These are phyloP conservation scores for Grosmannia huntii DNA, from an alignment of 2,329 filamentous ascomycete genomes.

Conservation along the genomic window DNA sequence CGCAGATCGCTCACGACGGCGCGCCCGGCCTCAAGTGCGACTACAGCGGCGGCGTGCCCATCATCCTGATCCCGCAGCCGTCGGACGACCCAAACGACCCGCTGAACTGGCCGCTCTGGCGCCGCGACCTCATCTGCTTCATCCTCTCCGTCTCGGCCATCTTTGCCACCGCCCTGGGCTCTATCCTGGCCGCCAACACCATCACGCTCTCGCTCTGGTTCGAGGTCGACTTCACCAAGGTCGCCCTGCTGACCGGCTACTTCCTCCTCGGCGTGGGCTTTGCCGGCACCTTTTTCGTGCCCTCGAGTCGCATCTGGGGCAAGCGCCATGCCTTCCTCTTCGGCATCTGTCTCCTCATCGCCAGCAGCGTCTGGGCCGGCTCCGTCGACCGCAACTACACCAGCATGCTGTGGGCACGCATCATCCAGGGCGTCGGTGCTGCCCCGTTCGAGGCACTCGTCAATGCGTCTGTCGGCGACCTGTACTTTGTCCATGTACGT, in stretches of 20 bases:
- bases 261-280: conserved; percentile 74
- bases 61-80: conserved; percentile 77
- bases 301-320: conserved; percentile 80
- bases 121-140: conserved; percentile 66
- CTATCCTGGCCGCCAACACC: conserved; percentile 81
- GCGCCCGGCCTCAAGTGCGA: conserved; percentile 56
- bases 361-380: conserved; percentile 68
- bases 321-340: conserved; percentile 81
- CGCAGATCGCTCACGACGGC: conserved; percentile 27
- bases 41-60: conserved; percentile 48
- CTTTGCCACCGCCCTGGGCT: conserved; percentile 71
- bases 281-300: conserved; percentile 74
- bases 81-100: conserved; percentile 87
- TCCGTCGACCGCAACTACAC: conserved; percentile 53
- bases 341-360: conserved; percentile 60
- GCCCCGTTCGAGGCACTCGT: conserved; percentile 85
- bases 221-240: conserved; percentile 51
- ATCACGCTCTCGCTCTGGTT: conserved; percentile 62
- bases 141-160: conserved; percentile 70
- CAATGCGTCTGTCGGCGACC: conserved; percentile 76
- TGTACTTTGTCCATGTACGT: conserved; percentile 66
- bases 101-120: conserved; percentile 74
- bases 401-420: conserved; percentile 62
- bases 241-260: conserved; percentile 76
- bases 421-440: conserved; percentile 75